A percentile compares a stretch with the other conserved stretches of the same genome.
Evolutionary conservation across 371 early-diverging fungal species (phyloP).

Genomic region (Saksenaea vasiformis): DNA sequence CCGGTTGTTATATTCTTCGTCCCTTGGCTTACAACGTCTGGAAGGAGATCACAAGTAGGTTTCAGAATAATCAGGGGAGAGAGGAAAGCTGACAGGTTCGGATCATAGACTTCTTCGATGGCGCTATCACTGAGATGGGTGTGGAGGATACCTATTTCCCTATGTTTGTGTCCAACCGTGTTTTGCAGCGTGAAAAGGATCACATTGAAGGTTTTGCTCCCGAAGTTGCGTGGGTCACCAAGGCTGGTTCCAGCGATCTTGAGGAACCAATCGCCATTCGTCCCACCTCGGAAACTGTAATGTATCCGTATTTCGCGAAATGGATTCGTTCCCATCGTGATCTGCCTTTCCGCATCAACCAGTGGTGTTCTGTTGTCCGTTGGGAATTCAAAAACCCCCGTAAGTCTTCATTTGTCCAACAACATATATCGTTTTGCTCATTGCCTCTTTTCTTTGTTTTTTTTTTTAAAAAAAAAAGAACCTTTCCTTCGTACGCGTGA

Average conservation of each 20-base stretch:
- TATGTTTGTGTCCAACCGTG: slow-evolving; percentile 96
- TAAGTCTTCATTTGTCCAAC: slow-evolving; percentile 32
- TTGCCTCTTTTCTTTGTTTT: slow-evolving; percentile 3
- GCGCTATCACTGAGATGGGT: slow-evolving; percentile 88
- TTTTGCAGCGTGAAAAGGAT: slow-evolving; percentile 97
- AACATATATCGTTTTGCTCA: not conserved
- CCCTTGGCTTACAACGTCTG: slow-evolving; percentile 98
- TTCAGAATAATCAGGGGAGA: not conserved
- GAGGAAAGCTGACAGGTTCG: not conserved
- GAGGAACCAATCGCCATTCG: slow-evolving; percentile 99
- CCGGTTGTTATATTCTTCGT: slow-evolving; percentile 99
- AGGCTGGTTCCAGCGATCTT: slow-evolving; percentile 92
- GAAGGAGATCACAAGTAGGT: slow-evolving; percentile 90
- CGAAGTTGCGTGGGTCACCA: slow-evolving; percentile 99
- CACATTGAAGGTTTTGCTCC: slow-evolving; percentile 99
- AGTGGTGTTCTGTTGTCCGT: slow-evolving; percentile 99
- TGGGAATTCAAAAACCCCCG: slow-evolving; percentile 99
- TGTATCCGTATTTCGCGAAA: slow-evolving; percentile 99
- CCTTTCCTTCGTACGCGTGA: slow-evolving; percentile 99
- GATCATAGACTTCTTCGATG: slow-evolving; percentile 86
- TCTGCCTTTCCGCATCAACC: slow-evolving; percentile 98
- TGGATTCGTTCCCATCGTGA: slow-evolving; percentile 99
- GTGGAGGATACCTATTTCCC: slow-evolving; percentile 99
- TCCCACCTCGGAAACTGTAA: slow-evolving; percentile 99
- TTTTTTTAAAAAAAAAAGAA: slow-evolving; percentile 45